Conservation (phyloP, 495 filamentous ascomycete genomes). For the Aspergillus sclerotioniger region DNA sequence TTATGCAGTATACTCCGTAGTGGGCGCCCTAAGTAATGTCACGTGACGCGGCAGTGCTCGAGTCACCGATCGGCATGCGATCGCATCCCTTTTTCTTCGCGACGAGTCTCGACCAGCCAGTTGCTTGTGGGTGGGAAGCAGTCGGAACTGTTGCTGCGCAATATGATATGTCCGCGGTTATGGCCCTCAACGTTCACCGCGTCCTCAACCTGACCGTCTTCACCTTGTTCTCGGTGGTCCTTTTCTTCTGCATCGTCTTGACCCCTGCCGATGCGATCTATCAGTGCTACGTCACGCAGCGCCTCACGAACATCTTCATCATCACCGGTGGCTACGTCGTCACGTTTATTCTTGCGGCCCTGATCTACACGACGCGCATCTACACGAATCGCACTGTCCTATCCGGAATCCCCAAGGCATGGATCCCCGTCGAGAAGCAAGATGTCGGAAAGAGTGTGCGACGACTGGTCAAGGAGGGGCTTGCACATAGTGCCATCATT, state of each 20-base stretch:
- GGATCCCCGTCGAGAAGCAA: constrained; percentile 78
- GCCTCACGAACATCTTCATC: constrained; percentile 80
- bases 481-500: constrained; percentile 75
- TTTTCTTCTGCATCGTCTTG: constrained; percentile 70
- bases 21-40: background rate
- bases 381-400: constrained; percentile 80
- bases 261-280: constrained; percentile 82
- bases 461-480: constrained; percentile 66
- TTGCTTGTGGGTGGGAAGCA: background rate
- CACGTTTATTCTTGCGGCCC: constrained; percentile 64
- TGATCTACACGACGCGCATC: constrained; percentile 85
- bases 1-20: background rate
- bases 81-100: background rate
- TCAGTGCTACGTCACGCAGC: constrained; percentile 62
- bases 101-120: background rate
- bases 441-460: constrained; percentile 67
- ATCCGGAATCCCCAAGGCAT: constrained; percentile 76
- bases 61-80: background rate
- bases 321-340: constrained; percentile 75
- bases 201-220: constrained; percentile 83
- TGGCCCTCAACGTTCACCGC: constrained; percentile 62
- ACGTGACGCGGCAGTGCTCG: background rate
- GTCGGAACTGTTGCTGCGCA: constrained; percentile 10
- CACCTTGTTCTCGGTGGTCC: constrained; percentile 69
- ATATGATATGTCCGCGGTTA: constrained; percentile 28